Base-by-base conservation (phyloP, 768 basidiomycete genomes). In the Amyloporia xantha region DNA sequence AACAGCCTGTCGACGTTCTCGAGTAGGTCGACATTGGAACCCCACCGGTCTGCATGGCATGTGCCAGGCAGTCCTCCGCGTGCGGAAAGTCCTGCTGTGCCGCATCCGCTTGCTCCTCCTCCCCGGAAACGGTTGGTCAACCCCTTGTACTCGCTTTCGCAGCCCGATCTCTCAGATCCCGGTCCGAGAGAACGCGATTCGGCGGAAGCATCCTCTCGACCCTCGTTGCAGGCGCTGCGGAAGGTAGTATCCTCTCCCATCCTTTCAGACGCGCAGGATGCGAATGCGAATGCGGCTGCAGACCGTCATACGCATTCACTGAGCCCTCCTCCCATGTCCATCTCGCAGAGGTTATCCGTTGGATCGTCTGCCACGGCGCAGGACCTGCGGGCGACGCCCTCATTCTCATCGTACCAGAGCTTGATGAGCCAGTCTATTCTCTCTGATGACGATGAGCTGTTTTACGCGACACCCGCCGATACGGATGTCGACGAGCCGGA, bases 81-180 rank as follows among this genome's bases (percentile, higher is more conserved):
- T 13, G 81, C 77, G 12, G 82, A 83, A 52, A 86, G 83, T 0
- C 87, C 86, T 11, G 77, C 73, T 9, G 79, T 73, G 19, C 66
- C 81, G 52, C 78, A 74, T 1, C 81, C 84, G 19, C 71, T 89
- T 17, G 71, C 79, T 2, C 86, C 84, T 28, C 79, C 86, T 4
- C 86, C 86, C 9, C 71, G 79, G 41, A 74, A 72, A 54, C 66
- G 72, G 55, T 62, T 74, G 24, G 61, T 75, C 48, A 76, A 71
- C 46, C 66, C 75, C 7, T 59, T 73, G 17, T 75, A 74, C 55
- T 84, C 82, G 12, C 63, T 71, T 30, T 85, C 83, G 2, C 81
- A 83, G 55, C 77, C 77, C 5, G 70, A 78, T 51, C 61, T 82
- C 21, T 52, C 69, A 3, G 62, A 60, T 5, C 48, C 60, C 23